Conservation (phyloP, 306 rosid species). For the Vigna angularis region DNA sequence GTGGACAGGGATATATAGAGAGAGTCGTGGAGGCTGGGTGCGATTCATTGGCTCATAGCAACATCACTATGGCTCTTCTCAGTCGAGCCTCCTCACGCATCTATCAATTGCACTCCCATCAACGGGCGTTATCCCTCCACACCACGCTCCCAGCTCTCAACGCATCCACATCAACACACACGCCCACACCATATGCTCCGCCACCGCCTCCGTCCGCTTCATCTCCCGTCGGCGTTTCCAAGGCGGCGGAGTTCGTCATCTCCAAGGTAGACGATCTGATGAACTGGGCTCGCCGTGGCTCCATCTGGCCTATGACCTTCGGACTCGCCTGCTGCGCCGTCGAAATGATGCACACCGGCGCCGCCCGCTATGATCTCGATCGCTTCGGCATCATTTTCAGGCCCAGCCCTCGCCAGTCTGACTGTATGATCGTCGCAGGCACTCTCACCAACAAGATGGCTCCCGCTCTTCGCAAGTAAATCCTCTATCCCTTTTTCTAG, state of each 20-base stretch:
- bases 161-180: slow-evolving; percentile 35
- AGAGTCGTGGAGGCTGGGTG: not conserved
- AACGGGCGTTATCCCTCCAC: slow-evolving; percentile 63
- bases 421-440: slow-evolving; percentile 97
- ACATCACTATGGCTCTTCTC: slow-evolving; percentile 69
- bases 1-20: not conserved
- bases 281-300: slow-evolving; percentile 97
- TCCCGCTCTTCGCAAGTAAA: slow-evolving; percentile 95
- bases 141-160: slow-evolving; percentile 66
- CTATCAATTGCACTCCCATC: slow-evolving; percentile 61
- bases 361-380: slow-evolving; percentile 92
- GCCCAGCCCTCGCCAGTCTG: slow-evolving; percentile 98
- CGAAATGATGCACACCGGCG: slow-evolving; percentile 99
- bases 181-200: slow-evolving; percentile 65
- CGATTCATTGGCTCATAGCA: not conserved
- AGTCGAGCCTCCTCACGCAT: slow-evolving; percentile 62
- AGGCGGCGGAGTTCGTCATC: slow-evolving; percentile 88
- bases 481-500: slow-evolving; percentile 27
- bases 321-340: slow-evolving; percentile 99
- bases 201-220: slow-evolving; percentile 68
- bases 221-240: slow-evolving; percentile 74
- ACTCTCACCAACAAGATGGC: slow-evolving; percentile 99
- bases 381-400: slow-evolving; percentile 94
- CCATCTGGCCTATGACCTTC: slow-evolving; percentile 98
- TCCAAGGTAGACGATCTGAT: slow-evolving; percentile 91